A percentile compares a stretch with the other conserved stretches of the same genome.
phyloP scores from a whole-genome alignment of 352 stramenopile species.

The Phytopythium boreale region DNA sequence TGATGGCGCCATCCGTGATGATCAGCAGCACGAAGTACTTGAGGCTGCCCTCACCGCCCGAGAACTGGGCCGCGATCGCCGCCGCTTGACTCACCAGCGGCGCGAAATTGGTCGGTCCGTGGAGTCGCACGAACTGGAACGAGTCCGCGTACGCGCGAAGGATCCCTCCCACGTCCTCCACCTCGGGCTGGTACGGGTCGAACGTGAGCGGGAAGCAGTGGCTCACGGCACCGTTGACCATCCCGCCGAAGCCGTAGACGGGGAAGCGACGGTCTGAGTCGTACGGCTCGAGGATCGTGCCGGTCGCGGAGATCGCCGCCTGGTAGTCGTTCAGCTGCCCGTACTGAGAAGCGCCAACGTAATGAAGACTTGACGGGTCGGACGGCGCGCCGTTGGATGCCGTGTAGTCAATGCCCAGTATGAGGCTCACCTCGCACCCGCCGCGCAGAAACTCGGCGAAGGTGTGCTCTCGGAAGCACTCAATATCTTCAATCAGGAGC shows the following conservation, averaged over 20 bases:
- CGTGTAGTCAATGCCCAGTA: slow-evolving; percentile 85
- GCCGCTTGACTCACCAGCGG: slow-evolving; percentile 67
- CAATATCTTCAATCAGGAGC: slow-evolving; percentile 46
- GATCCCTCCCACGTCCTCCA: slow-evolving; percentile 62
- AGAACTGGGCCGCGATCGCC: slow-evolving; percentile 57
- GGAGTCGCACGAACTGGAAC: slow-evolving; percentile 63
- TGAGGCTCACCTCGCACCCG: slow-evolving; percentile 71
- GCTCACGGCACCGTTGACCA: slow-evolving; percentile 55
- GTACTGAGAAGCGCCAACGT: slow-evolving; percentile 42
- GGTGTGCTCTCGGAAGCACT: slow-evolving; percentile 63
- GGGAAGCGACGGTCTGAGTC: slow-evolving; percentile 76
- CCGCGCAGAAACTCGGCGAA: slow-evolving; percentile 72
- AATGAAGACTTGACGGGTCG: slow-evolving; percentile 57
- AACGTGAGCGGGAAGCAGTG: slow-evolving; percentile 78
- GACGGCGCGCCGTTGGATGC: slow-evolving; percentile 51
- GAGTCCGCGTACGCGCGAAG: slow-evolving; percentile 57
- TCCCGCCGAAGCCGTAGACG: slow-evolving; percentile 77
- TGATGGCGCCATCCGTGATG: slow-evolving; percentile 71
- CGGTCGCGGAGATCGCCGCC: slow-evolving; percentile 60
- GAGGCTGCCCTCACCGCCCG: slow-evolving; percentile 27
- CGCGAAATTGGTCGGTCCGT: slow-evolving; percentile 79
- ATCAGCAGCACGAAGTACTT: slow-evolving; percentile 81
- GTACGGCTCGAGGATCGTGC: slow-evolving; percentile 70
- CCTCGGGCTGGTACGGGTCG: slow-evolving; percentile 54
- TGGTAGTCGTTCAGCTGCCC: slow-evolving; percentile 82